A percentile compares a stretch with the other conserved stretches of the same genome.
These are phyloP conservation scores for Pseudogymnoascus sp. DNA, from an alignment of 2,329 filamentous ascomycete genomes.

Conservation along the genomic window DNA sequence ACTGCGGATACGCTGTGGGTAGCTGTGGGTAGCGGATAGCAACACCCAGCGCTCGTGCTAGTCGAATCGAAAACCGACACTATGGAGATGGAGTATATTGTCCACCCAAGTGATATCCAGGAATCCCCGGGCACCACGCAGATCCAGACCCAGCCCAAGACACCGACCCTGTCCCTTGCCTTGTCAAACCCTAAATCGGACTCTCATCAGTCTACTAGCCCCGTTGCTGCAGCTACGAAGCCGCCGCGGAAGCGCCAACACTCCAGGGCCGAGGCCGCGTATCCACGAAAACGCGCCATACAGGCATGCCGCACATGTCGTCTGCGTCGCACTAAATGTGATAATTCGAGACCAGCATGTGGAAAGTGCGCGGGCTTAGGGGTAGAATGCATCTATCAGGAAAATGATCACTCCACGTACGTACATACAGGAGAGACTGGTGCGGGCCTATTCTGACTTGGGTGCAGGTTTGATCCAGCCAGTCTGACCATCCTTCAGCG, in stretches of 20 bases:
- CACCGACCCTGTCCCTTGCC: neutral
- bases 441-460: neutral
- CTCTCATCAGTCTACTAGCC: neutral
- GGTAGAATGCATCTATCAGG: conserved; percentile 25
- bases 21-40: neutral
- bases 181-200: neutral
- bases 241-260: conserved; percentile 1
- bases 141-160: neutral
- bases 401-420: conserved; percentile 15
- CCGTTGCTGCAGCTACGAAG: conserved; percentile 1
- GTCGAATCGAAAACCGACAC: neutral
- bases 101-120: conserved; percentile 6
- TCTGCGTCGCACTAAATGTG: conserved; percentile 28
- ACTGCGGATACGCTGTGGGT: neutral
- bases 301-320: conserved; percentile 29
- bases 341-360: conserved; percentile 28
- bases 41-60: neutral
- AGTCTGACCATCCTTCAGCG: conserved; percentile 15
- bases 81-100: conserved; percentile 8
- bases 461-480: conserved; percentile 12
- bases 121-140: neutral
- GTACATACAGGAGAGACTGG: neutral
- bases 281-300: conserved; percentile 28
- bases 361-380: conserved; percentile 27
- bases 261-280: neutral